Percentiles rank a stretch among this genome's conserved stretches.
Conservation (phyloP, 2,329 filamentous ascomycete genomes). For the Hymenoscyphus fructigenus region DNA sequence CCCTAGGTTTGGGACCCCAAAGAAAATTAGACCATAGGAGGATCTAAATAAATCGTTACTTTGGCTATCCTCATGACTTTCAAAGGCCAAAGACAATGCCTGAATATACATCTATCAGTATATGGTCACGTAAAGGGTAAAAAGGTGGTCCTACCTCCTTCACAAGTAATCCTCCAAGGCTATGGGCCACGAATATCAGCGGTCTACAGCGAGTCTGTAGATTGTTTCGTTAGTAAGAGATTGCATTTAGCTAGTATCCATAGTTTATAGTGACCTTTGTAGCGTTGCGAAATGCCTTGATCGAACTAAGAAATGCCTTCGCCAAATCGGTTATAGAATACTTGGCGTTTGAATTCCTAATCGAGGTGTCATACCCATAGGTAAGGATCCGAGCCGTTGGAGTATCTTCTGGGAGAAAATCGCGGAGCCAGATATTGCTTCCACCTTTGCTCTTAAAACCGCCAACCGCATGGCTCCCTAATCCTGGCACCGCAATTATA, state of each 20-base stretch:
- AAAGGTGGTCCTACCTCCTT: constrained; percentile 11
- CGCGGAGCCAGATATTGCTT: constrained; percentile 19
- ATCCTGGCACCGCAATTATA: constrained; percentile 21
- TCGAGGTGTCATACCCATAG: constrained; percentile 13
- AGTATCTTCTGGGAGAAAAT: constrained; percentile 12
- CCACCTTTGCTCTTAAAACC: constrained; percentile 9
- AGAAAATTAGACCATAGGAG: constrained; percentile 21
- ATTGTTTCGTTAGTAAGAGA: neutral
- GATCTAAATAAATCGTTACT: constrained; percentile 1
- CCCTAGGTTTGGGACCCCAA: constrained; percentile 27
- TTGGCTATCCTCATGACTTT: neutral
- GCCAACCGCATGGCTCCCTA: constrained; percentile 20
- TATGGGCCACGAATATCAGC: neutral
- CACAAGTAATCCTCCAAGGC: constrained; percentile 14
- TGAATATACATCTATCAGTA: neutral
- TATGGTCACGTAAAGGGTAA: neutral
- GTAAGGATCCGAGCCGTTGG: constrained; percentile 19
- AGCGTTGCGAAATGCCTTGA: neutral
- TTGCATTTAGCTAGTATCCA: neutral
- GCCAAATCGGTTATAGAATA: constrained; percentile 7
- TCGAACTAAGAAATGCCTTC: neutral
- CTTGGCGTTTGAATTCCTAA: neutral
- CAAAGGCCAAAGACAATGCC: neutral
- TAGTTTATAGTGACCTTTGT: neutral
- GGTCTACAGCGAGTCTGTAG: neutral